Evolutionary conservation across 179 eudicot genomes (phyloP).

Genomic region (Vitellaria paradoxa): DNA sequence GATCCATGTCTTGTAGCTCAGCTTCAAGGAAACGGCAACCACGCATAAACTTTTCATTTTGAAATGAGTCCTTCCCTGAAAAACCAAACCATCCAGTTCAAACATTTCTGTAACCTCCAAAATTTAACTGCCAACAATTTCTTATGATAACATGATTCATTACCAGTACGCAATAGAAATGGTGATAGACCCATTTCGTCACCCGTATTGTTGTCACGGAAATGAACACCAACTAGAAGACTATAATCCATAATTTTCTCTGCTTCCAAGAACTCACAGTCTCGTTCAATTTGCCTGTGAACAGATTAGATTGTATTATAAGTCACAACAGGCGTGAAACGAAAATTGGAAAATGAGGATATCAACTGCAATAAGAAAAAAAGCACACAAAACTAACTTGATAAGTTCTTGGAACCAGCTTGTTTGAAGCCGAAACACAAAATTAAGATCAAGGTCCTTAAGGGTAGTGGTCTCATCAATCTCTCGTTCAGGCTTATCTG

Average conservation of each 20-base stretch:
- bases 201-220: constrained; percentile 67
- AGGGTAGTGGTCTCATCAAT: constrained; percentile 96
- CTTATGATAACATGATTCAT: background rate
- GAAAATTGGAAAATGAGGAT: background rate
- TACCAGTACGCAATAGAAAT: constrained; percentile 46
- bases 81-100: background rate
- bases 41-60: constrained; percentile 41
- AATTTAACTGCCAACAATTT: background rate
- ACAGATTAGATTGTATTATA: background rate
- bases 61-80: constrained; percentile 23
- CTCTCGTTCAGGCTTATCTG: constrained; percentile 73
- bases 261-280: constrained; percentile 88
- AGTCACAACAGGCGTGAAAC: background rate
- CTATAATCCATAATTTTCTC: constrained; percentile 97
- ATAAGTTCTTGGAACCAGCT: constrained; percentile 83
- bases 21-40: constrained; percentile 96
- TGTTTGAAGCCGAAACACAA: constrained; percentile 69
- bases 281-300: constrained; percentile 81
- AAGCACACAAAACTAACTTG: constrained; percentile 50
- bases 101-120: background rate
- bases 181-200: constrained; percentile 80
- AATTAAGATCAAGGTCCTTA: constrained; percentile 92
- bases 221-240: constrained; percentile 88
- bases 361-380: background rate
- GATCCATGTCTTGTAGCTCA: constrained; percentile 85